Conservation (phyloP, 202 grass and related monocot genomes). For the Saccharum hybrid region DNA sequence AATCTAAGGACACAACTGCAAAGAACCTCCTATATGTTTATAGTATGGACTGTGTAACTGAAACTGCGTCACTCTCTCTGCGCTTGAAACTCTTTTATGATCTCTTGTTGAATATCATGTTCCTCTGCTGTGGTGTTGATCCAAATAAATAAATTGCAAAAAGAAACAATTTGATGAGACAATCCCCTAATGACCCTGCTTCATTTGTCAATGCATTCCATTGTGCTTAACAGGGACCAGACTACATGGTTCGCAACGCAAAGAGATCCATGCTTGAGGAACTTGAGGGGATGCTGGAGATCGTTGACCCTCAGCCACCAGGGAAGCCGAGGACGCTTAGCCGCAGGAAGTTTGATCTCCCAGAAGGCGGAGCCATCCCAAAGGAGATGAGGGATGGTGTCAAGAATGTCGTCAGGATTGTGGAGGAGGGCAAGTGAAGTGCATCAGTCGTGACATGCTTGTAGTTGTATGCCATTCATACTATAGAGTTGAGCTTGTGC, state of each 20-base stretch:
- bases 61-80: neutral
- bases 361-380: conserved; percentile 51
- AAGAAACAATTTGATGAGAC: neutral
- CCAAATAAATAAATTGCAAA: neutral
- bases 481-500: conserved; percentile 8
- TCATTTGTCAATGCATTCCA: neutral
- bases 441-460: neutral
- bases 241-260: conserved; percentile 79
- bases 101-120: neutral
- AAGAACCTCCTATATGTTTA: neutral
- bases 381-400: conserved; percentile 58
- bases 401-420: conserved; percentile 47
- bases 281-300: conserved; percentile 79
- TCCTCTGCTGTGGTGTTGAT: no score
- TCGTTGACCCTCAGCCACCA: conserved; percentile 72
- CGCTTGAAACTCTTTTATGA: neutral
- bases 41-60: neutral
- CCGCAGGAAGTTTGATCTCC: conserved; percentile 79
- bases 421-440: conserved; percentile 52
- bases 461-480: neutral
- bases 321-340: conserved; percentile 54
- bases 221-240: conserved; percentile 56
- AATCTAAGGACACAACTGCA: neutral
- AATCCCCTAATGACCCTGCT: neutral
- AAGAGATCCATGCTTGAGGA: conserved; percentile 89